These are phyloP conservation scores for Coriolopsis trogii DNA, from an alignment of 1,284 basidiomycete genomes.

Conservation along the genomic window DNA sequence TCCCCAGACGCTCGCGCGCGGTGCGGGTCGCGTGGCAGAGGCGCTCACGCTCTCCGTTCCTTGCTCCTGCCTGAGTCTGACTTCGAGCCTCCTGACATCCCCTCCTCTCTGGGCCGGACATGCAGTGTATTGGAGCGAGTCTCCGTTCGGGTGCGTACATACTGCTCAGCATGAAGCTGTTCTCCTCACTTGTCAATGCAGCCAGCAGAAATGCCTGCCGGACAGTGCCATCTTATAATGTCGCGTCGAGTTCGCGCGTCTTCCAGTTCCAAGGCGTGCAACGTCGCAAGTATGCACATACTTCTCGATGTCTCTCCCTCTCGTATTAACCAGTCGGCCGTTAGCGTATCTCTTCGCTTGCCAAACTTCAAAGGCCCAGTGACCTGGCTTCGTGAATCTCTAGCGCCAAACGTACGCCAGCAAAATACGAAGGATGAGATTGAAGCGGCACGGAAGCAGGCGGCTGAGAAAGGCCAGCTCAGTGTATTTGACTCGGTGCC, in stretches of 20 bases:
- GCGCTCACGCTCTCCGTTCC: constrained; percentile 9
- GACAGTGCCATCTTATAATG: constrained; percentile 20
- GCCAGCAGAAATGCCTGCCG: constrained; percentile 16
- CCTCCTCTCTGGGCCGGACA: constrained; percentile 20
- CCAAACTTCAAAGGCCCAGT: constrained; percentile 48
- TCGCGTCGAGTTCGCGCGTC: constrained; percentile 33
- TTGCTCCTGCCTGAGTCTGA: constrained; percentile 8
- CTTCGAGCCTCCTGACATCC: constrained; percentile 7
- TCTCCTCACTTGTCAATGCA: neutral
- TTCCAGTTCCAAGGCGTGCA: constrained; percentile 37
- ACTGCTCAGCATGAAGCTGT: neutral
- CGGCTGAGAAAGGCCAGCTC: constrained; percentile 52
- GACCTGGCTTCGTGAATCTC: constrained; percentile 63
- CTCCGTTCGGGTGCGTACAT: constrained; percentile 30
- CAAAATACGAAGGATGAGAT: constrained; percentile 50
- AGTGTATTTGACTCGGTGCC: constrained; percentile 57
- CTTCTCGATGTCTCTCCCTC: neutral
- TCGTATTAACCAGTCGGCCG: constrained; percentile 15
- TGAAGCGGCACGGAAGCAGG: constrained; percentile 54
- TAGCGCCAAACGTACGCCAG: constrained; percentile 52
- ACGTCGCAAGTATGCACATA: constrained; percentile 43
- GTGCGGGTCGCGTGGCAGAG: constrained; percentile 12
- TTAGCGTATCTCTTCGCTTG: constrained; percentile 37
- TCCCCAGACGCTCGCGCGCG: constrained; percentile 3
- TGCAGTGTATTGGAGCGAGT: constrained; percentile 37